Evolutionary conservation across 176 grass and related monocot genomes (phyloP).

Genomic region (Metroxylon sagu): DNA sequence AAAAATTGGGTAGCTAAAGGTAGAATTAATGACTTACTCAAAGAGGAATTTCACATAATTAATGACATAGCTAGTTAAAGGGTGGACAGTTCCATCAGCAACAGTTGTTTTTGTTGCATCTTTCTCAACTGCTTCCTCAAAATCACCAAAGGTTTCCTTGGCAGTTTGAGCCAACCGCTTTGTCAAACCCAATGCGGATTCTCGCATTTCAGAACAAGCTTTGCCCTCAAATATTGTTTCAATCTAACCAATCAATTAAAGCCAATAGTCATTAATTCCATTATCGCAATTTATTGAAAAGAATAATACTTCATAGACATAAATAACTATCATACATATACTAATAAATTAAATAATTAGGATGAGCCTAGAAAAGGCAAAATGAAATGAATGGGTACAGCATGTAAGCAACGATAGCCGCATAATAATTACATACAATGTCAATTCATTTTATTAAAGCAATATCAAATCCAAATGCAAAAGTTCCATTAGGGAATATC

Average conservation of each 20-base stretch:
- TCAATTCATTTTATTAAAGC: too few relatives aligned
- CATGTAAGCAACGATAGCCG: too few relatives aligned
- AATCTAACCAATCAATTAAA: slow-evolving; percentile 34
- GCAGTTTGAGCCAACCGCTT: slow-evolving; percentile 84
- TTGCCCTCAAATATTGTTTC: slow-evolving; percentile 85
- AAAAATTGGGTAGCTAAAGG: neutral
- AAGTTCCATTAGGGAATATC: too few relatives aligned
- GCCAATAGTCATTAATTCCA: too few relatives aligned
- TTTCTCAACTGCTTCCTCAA: slow-evolving; percentile 92
- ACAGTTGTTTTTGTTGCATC: slow-evolving; percentile 85
- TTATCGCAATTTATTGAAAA: too few relatives aligned
- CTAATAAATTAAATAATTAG: too few relatives aligned
- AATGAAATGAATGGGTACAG: too few relatives aligned
- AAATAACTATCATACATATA: too few relatives aligned
- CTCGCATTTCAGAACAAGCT: slow-evolving; percentile 59
- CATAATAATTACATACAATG: too few relatives aligned
- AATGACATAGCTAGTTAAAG: slow-evolving; percentile 92
- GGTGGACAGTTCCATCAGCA: slow-evolving; percentile 92
- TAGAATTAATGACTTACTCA: slow-evolving; percentile 47
- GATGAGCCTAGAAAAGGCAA: too few relatives aligned
- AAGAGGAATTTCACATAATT: slow-evolving; percentile 96
- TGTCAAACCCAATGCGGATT: slow-evolving; percentile 53
- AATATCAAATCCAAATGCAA: too few relatives aligned
- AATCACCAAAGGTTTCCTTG: slow-evolving; percentile 84
- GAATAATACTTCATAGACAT: too few relatives aligned